Evolutionary conservation across 2,329 filamentous ascomycete genomes (phyloP).

Genomic region (Aspergillus transmontanensis): DNA sequence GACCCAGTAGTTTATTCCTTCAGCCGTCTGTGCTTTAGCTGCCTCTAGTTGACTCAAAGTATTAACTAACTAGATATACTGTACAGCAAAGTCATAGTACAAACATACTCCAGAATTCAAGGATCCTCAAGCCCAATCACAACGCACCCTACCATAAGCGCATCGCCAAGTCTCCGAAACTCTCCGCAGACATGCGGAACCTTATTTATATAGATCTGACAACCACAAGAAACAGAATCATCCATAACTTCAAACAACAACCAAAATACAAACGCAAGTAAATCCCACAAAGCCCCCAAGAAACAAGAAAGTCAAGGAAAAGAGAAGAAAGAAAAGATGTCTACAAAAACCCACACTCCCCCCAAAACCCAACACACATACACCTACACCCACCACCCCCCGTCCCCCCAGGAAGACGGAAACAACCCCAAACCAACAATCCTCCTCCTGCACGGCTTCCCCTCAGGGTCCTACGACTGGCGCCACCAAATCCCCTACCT

Average conservation of each 20-base stretch:
- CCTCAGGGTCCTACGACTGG: slow-evolving; percentile 52
- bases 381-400: slow-evolving; percentile 31
- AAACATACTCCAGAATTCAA: neutral
- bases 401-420: neutral
- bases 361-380: slow-evolving; percentile 24
- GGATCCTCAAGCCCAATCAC: neutral
- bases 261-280: neutral
- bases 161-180: neutral
- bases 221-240: neutral
- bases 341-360: slow-evolving; percentile 17
- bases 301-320: neutral
- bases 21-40: neutral
- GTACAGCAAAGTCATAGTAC: neutral
- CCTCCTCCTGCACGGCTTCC: slow-evolving; percentile 54
- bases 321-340: neutral
- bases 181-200: neutral
- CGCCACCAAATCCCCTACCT: slow-evolving; percentile 41
- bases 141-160: neutral
- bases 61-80: neutral
- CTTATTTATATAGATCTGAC: neutral
- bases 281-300: no score
- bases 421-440: slow-evolving; percentile 34
- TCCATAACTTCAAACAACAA: neutral
- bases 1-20: neutral
- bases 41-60: neutral